Percentiles rank a stretch among this genome's conserved stretches.
phyloP scores from a whole-genome alignment of 2,329 filamentous ascomycete genomes.

The Ilyonectria sp. region DNA sequence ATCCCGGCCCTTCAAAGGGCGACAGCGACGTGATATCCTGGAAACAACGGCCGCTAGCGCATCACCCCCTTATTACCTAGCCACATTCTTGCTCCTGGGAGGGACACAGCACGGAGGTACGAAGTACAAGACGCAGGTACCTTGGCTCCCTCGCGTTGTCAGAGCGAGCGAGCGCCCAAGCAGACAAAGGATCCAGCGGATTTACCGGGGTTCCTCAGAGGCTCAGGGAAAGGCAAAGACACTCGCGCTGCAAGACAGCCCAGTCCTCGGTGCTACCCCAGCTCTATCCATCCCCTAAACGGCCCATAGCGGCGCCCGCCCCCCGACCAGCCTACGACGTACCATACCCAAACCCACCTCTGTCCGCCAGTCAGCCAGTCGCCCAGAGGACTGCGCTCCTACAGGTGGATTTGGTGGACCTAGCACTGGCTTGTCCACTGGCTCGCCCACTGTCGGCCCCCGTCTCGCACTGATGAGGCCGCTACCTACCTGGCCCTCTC shows the following conservation, averaged over 20 bases:
- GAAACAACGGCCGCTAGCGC: slow-evolving; percentile 46
- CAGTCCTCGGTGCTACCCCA: slow-evolving; percentile 12
- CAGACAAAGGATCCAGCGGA: slow-evolving; percentile 21
- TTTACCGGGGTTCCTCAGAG: not conserved
- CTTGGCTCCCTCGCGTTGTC: slow-evolving; percentile 30
- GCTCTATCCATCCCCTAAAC: slow-evolving; percentile 23
- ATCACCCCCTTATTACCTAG: slow-evolving; percentile 31
- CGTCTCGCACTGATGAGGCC: slow-evolving; percentile 31
- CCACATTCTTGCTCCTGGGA: slow-evolving; percentile 26
- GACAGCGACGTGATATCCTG: slow-evolving; percentile 13
- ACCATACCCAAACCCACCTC: slow-evolving; percentile 35
- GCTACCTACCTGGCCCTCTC: slow-evolving; percentile 22
- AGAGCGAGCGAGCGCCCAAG: slow-evolving; percentile 1
- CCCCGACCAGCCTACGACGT: slow-evolving; percentile 24
- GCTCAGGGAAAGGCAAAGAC: not conserved
- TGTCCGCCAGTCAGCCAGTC: slow-evolving; percentile 40
- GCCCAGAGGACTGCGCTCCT: slow-evolving; percentile 40
- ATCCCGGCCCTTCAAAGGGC: not conserved
- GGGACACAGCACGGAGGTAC: slow-evolving; percentile 2
- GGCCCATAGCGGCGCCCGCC: slow-evolving; percentile 22
- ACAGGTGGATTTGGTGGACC: slow-evolving; percentile 46
- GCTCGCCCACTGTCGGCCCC: slow-evolving; percentile 40
- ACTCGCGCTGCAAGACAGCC: not conserved
- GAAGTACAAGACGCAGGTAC: slow-evolving; percentile 2
- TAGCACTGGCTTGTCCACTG: slow-evolving; percentile 37